These are phyloP conservation scores for Ogataea corticis DNA, from an alignment of 805 yeast species.

Conservation along the genomic window DNA sequence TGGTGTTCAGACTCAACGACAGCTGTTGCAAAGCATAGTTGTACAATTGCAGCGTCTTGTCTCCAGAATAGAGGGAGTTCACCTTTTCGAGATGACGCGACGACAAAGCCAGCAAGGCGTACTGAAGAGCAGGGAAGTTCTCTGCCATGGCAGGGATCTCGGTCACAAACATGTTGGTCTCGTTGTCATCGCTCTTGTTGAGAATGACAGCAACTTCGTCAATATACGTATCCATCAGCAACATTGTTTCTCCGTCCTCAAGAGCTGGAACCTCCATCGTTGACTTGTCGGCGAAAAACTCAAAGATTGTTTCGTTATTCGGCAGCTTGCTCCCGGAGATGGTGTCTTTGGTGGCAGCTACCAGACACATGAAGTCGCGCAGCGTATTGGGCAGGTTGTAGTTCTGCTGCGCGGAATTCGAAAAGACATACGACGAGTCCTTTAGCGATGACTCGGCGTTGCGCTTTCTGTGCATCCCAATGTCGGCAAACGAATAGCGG, in stretches of 20 bases:
- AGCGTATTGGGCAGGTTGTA: conserved; percentile 37
- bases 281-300: conserved; percentile 29
- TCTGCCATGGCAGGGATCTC: conserved; percentile 40
- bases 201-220: conserved; percentile 38
- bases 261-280: conserved; percentile 23
- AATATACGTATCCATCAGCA: conserved; percentile 35
- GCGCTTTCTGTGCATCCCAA: conserved; percentile 10
- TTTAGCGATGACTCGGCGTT: conserved; percentile 9
- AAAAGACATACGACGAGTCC: conserved; percentile 10
- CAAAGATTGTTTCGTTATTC: conserved; percentile 29
- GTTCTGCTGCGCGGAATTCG: conserved; percentile 15
- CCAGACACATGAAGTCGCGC: conserved; percentile 41
- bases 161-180: conserved; percentile 36
- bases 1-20: conserved; percentile 37
- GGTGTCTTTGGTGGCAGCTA: conserved; percentile 32
- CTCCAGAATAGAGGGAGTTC: conserved; percentile 21
- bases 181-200: conserved; percentile 23
- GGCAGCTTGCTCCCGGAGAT: conserved; percentile 17
- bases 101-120: conserved; percentile 31
- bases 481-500: conserved; percentile 23
- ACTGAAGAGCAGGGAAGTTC: conserved; percentile 30
- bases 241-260: conserved; percentile 35
- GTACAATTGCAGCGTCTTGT: conserved; percentile 32
- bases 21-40: conserved; percentile 31
- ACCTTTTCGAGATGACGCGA: conserved; percentile 31